A percentile compares a stretch with the other conserved stretches of the same genome.
These are phyloP conservation scores for Mycena amicta DNA, from an alignment of 768 basidiomycete species.

Conservation along the genomic window DNA sequence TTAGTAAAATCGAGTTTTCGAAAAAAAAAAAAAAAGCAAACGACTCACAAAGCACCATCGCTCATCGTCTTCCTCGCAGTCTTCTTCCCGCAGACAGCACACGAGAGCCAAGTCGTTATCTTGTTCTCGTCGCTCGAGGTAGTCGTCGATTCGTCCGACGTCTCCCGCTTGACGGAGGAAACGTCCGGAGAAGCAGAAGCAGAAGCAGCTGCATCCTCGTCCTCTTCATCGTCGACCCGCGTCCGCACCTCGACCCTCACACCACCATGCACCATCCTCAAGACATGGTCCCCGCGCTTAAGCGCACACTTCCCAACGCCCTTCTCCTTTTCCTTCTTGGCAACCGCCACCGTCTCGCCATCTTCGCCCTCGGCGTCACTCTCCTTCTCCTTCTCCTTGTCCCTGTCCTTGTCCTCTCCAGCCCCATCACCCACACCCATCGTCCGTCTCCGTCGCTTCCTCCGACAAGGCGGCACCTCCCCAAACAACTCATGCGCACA, in stretches of 20 bases:
- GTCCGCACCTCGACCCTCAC: slow-evolving; percentile 29
- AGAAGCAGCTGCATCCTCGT: not conserved
- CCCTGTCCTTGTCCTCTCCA: not conserved
- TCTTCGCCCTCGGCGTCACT: not conserved
- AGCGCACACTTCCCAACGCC: slow-evolving; percentile 21
- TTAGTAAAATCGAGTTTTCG: slow-evolving; percentile 2
- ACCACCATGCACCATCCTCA: slow-evolving; percentile 38
- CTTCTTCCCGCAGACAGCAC: slow-evolving; percentile 46
- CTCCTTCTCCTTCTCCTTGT: too few species aligned
- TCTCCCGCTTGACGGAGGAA: not conserved
- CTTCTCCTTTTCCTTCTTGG: slow-evolving; percentile 10
- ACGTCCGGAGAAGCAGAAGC: not conserved
- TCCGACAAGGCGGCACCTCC: not conserved
- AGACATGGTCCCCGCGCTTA: slow-evolving; percentile 35
- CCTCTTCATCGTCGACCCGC: slow-evolving; percentile 8
- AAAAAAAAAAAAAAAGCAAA: not conserved
- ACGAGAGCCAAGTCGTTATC: slow-evolving; percentile 51
- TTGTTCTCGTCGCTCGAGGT: not conserved
- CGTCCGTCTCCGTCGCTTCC: not conserved
- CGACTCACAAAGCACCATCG: slow-evolving; percentile 55
- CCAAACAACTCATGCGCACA: not conserved
- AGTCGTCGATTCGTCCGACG: not conserved
- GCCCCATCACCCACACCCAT: not conserved
- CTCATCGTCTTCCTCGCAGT: slow-evolving; percentile 40
- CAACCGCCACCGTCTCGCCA: not conserved